phyloP scores from a whole-genome alignment of 805 yeast genomes.

The Lipomyces spencermartinsiae region DNA sequence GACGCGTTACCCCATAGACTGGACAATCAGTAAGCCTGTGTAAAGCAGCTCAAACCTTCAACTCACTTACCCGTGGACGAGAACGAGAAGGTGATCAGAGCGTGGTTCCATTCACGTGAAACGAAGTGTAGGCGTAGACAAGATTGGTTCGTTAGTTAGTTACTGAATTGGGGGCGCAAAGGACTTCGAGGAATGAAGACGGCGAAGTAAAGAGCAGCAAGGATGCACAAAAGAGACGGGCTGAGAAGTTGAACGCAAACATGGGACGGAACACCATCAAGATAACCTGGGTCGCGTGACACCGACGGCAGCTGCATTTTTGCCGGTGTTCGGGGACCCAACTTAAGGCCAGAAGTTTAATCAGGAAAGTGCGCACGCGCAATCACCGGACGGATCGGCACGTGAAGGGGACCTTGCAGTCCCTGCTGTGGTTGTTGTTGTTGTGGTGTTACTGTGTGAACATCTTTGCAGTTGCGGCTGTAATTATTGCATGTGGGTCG shows the following conservation, averaged over 20 bases:
- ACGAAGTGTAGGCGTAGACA: neutral
- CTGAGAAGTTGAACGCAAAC: too few species aligned
- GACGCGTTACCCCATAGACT: constrained; percentile 78
- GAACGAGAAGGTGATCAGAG: constrained; percentile 59
- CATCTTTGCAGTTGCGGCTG: neutral
- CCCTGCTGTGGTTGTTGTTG: neutral
- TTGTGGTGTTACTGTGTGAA: too few species aligned
- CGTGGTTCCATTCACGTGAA: constrained; percentile 33
- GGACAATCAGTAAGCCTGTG: constrained; percentile 26
- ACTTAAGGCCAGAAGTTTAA: neutral
- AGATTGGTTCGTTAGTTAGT: neutral
- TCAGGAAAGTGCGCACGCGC: constrained; percentile 2
- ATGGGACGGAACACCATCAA: neutral
- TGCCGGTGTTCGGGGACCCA: neutral
- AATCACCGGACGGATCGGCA: too few species aligned
- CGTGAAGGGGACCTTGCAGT: neutral
- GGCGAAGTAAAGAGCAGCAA: neutral
- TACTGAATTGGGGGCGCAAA: neutral
- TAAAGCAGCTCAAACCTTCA: neutral
- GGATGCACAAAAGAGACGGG: too few species aligned
- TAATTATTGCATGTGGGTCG: too few species aligned
- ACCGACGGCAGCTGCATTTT: neutral
- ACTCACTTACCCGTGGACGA: constrained; percentile 62
- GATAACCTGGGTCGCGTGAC: constrained; percentile 2
- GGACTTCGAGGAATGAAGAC: neutral